Evolutionary conservation across 805 yeast genomes (phyloP), one percentile per base, ranked within the genome.

Genomic region (Vanderwaltozyma polyspora): DNA sequence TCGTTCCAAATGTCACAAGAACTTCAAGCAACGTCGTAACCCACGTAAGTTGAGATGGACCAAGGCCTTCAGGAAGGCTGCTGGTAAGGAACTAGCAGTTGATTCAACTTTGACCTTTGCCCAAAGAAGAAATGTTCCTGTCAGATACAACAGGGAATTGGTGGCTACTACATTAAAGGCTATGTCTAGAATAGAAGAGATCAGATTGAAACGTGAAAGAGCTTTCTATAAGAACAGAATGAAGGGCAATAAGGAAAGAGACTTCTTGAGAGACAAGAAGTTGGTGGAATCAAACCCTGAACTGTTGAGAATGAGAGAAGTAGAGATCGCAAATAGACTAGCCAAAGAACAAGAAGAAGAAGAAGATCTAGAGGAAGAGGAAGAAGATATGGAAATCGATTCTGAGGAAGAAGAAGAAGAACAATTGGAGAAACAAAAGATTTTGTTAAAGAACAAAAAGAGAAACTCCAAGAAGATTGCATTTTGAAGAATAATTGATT

Each of bases 181-280:
- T 30, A 91, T 91, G 98, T 70, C 81, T 36, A 78, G 96, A 67
- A 80, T 91, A 42, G 96, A 91, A 62, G 93, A 85, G 66, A 91
- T 91, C 61, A 79, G 98, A 70, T 79, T 74, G 60, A 86, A 79
- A 71, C 80, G 98, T 69, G 98, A 91, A 64, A 74, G 94, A 58
- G 96, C 97, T 12, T 91, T 91, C 86, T 91, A 84, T 70, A 89
- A 87, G 85, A 86, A 87, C 68, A 82, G 98, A 76, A 91, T 91
- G 98, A 84, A 82, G 64, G 96, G 95, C 44, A 91, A 91, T 67
- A 82, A 78, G 64, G 95, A 82, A 48, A 75, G 76, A 60, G 81
- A 82, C 60, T 69, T 85, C 54, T 84, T 77, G 36, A 68, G 80
- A 38, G 98, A 91, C 64, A 77, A 76, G 66, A 84, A 84, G 64